phyloP scores from a whole-genome alignment of 176 grass and related monocot species.

The Tuctoria greenei region DNA sequence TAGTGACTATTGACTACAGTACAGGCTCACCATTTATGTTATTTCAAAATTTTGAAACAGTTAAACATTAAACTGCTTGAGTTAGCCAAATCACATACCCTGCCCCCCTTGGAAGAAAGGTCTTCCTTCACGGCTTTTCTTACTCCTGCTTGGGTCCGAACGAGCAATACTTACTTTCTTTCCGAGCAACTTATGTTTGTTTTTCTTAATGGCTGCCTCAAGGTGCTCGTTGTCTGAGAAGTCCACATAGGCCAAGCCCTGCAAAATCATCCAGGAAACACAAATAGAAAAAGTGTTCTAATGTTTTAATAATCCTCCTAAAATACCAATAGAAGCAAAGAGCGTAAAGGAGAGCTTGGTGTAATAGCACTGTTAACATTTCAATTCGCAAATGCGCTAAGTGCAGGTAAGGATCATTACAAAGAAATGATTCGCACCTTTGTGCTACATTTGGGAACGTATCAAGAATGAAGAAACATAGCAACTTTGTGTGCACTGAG shows the following conservation, averaged over 20 bases:
- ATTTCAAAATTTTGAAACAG: constrained; percentile 1
- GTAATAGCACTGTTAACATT: background rate
- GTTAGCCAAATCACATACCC: constrained; percentile 42
- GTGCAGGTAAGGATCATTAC: background rate
- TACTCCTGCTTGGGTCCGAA: constrained; percentile 76
- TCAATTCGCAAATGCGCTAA: constrained; percentile 16
- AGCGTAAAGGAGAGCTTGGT: background rate
- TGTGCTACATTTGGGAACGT: background rate
- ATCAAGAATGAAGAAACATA: too few relatives aligned
- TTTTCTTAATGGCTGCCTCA: constrained; percentile 79
- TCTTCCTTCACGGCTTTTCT: constrained; percentile 50
- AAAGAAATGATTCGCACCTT: background rate
- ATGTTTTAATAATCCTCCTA: constrained; percentile 5
- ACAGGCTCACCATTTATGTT: background rate
- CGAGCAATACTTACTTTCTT: constrained; percentile 79
- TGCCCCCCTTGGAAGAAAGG: constrained; percentile 39
- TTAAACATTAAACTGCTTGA: background rate
- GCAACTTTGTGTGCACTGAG: background rate
- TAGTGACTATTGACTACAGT: background rate
- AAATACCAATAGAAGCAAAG: background rate
- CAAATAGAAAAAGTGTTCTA: background rate
- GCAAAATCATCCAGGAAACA: constrained; percentile 29
- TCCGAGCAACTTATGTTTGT: constrained; percentile 67
- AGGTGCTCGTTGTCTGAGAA: constrained; percentile 86
- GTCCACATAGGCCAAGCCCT: constrained; percentile 96